Evolutionary conservation across 2,329 filamentous ascomycete genomes (phyloP), one percentile per base, ranked within the genome.

Genomic region (Ophiostoma tasmaniense): DNA sequence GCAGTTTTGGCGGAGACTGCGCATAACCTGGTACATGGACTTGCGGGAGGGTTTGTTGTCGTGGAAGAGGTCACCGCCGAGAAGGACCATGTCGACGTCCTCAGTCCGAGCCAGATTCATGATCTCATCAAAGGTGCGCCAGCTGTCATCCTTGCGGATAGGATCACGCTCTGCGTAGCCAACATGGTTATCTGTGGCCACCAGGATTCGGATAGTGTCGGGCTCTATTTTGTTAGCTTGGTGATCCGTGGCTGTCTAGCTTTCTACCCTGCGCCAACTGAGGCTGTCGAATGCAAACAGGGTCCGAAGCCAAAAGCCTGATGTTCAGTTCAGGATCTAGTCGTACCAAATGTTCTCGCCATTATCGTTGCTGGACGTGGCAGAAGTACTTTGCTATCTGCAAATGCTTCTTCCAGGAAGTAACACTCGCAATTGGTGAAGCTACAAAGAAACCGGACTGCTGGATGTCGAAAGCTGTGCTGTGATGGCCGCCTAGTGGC

Each of bases 21-120:
- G 89, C 92, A 98, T 98, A 71, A 99, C 95, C 77, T 99, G 92
- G 77, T 95, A 98, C 86, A 99, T 91, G 35, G 93, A 89, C 76
- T 97, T 97, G 70, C 95, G 87, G 7, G 93, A 97, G 2, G 95
- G 96, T 75, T 97, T 97, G 78, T 99, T 99, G 74, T 99, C 94
- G 77, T 99, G 96, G 76, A 99, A 99, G 0, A 99, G 85, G 77
- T 99, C 95, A 64, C 95, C 95, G 2, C 90, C 94, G 4, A 99
- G 87, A 1, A 99, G 84, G 0, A 99, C 91, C 95, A 99, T 98
- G 79, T 99, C 95, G 73, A 70, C 95, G 80, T 99, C 95, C 76
- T 90, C 85, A 42, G 89, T 87, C 75, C 90, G 91, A 25, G 94
- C 95, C 59, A 98, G 80, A 72, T 88, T 90, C 90, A 99, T 92